A percentile compares a stretch with the other conserved stretches of the same genome.
These are phyloP conservation scores for Leishmania turanica DNA, from an alignment of 208 protist species.

Conservation along the genomic window DNA sequence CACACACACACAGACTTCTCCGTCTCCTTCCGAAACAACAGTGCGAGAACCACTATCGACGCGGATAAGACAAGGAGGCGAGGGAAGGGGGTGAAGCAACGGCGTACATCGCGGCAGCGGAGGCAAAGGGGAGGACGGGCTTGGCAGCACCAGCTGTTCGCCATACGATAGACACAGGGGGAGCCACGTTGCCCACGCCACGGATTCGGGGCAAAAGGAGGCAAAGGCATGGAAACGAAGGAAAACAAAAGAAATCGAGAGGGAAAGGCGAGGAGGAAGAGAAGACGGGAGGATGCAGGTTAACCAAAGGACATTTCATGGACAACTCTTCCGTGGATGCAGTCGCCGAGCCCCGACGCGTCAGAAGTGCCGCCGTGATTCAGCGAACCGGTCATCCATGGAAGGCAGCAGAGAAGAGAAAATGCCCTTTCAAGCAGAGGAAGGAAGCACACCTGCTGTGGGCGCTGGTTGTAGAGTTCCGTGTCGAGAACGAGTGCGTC, in stretches of 20 bases:
- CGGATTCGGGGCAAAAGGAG: background rate
- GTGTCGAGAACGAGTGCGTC: background rate
- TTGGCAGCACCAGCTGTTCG: no score
- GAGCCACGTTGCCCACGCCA: background rate
- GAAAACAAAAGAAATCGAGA: background rate
- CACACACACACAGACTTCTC: background rate
- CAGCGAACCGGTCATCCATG: background rate
- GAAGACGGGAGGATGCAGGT: background rate
- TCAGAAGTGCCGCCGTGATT: background rate
- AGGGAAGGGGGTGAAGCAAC: background rate
- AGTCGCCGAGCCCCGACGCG: background rate
- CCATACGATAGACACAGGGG: background rate
- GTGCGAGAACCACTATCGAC: background rate
- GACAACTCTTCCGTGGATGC: background rate
- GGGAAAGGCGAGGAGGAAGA: background rate
- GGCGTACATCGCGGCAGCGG: background rate
- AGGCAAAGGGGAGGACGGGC: slow-evolving; percentile 2
- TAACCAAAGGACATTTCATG: background rate
- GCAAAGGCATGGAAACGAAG: background rate
- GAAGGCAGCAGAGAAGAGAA: background rate
- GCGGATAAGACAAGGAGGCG: background rate
- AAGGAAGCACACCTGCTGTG: background rate
- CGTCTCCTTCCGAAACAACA: background rate
- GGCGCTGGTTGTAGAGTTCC: background rate
- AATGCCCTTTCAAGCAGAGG: background rate